Base-by-base conservation (phyloP, 2,329 filamentous ascomycete species). In the Ambrosiella beaveri region DNA sequence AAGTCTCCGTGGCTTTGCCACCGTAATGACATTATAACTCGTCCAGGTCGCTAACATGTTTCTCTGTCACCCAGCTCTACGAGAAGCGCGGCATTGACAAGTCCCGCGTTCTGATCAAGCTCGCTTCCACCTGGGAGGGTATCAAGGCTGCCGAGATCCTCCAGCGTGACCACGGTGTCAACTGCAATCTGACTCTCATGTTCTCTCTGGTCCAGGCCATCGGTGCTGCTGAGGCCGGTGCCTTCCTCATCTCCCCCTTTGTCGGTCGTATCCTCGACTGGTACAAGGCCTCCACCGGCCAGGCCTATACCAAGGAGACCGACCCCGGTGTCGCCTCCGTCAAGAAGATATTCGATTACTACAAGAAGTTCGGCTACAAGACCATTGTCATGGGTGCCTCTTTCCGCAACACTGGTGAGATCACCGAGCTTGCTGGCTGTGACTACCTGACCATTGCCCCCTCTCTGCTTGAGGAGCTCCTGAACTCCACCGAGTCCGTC, bases 341-440 rank as follows among this genome's bases (percentile, higher is more conserved):
- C 69, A 80, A 91, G 80, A 70, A 68, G 73, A 98, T 98, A 78
- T 98, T 85, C 84, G 93, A 98, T 82, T 98, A 98, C 87, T 98
- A 98, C 86, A 98, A 98, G 88, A 97, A 97, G 81, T 88, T 77
- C 73, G 88, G 86, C 73, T 96, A 98, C 85, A 95, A 95, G 68
- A 98, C 93, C 73, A 96, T 97, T 67, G 93, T 98, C 75, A 98
- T 98, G 93, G 93, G 93, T 69, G 93, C 93, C 65, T 96, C 90
- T 45, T 98, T 98, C 88, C 84, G 93, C 72, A 97, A 86, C 79
- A 77, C 77, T 63, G 93, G 93, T 68, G 93, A 98, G 79, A 95
- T 98, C 74, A 97, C 88, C 53, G 93, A 98, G 80, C 82, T 98
- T 62, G 91, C 91, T 70, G 93, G 93, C 70, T 96, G 90, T 72